Conservation (phyloP, 352 stramenopile genomes). For the Pythium folliculosum region DNA sequence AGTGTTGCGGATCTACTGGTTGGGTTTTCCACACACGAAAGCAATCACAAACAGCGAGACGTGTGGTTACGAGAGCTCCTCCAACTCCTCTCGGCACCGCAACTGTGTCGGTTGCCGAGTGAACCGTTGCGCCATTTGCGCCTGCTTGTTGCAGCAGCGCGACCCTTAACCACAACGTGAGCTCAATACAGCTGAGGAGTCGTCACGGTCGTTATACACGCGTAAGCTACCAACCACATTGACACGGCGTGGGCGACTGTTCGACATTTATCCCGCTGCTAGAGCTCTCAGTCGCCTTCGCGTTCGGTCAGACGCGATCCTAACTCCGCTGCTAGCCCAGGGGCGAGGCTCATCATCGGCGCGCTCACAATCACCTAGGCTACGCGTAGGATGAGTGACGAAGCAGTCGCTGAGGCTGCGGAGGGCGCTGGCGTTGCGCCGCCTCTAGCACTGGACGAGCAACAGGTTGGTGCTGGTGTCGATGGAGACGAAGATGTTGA, state of each 20-base stretch:
- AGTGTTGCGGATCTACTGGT: conserved; percentile 6
- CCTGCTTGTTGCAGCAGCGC: conserved; percentile 14
- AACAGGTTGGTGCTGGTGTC: background rate
- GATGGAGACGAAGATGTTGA: background rate
- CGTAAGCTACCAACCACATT: background rate
- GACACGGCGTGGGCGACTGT: background rate
- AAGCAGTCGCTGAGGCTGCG: background rate
- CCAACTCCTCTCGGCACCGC: conserved; percentile 9
- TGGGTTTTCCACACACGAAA: background rate
- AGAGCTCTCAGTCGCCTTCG: background rate
- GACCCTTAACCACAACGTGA: conserved; percentile 2
- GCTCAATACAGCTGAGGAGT: background rate
- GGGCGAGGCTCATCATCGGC: no score
- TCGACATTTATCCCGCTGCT: background rate
- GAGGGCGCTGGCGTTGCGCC: no score
- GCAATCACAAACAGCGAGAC: conserved; percentile 8
- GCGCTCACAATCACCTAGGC: background rate
- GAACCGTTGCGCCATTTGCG: conserved; percentile 19
- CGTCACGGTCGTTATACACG: background rate
- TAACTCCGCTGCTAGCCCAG: background rate
- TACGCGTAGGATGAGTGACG: conserved; percentile 7
- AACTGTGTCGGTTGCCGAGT: conserved; percentile 1
- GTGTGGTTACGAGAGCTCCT: conserved; percentile 23
- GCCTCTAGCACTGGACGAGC: background rate
- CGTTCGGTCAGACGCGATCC: background rate